These are phyloP conservation scores for Claviceps monticola DNA, from an alignment of 2,329 filamentous ascomycete genomes.

Conservation along the genomic window DNA sequence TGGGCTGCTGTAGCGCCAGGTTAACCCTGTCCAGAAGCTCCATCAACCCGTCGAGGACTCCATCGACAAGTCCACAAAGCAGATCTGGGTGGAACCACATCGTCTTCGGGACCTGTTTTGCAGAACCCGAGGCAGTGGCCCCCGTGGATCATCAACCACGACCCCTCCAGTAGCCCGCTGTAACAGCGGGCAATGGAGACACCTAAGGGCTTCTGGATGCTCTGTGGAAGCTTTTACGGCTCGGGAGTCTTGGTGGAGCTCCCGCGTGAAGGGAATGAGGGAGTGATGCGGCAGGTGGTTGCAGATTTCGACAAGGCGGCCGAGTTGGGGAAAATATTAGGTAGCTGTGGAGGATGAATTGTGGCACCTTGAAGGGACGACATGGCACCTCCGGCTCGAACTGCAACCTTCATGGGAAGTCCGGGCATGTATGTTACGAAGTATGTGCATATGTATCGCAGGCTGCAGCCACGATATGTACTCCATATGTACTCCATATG, in stretches of 20 bases:
- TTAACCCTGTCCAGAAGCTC: conserved; percentile 4
- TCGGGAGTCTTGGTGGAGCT: conserved; percentile 10
- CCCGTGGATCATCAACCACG: conserved; percentile 2
- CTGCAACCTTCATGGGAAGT: neutral
- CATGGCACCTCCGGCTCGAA: neutral
- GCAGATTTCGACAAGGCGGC: conserved; percentile 8
- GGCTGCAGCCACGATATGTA: no score
- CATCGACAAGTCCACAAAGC: conserved; percentile 9
- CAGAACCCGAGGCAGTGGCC: conserved; percentile 5
- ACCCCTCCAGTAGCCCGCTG: conserved; percentile 8
- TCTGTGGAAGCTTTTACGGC: conserved; percentile 13
- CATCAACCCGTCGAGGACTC: conserved; percentile 5
- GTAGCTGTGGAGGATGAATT: neutral
- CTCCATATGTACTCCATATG: no score
- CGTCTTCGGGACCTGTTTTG: conserved; percentile 7
- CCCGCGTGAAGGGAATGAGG: conserved; percentile 2
- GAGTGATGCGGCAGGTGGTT: conserved; percentile 2
- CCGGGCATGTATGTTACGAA: neutral
- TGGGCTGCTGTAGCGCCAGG: neutral
- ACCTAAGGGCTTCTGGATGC: conserved; percentile 11
- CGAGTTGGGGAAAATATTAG: neutral
- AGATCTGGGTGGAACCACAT: conserved; percentile 13
- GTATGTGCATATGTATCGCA: neutral
- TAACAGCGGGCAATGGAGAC: conserved; percentile 7
- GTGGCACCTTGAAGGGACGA: neutral